Evolutionary conservation across 768 basidiomycete genomes (phyloP).

Genomic region (Lentinula sp.): DNA sequence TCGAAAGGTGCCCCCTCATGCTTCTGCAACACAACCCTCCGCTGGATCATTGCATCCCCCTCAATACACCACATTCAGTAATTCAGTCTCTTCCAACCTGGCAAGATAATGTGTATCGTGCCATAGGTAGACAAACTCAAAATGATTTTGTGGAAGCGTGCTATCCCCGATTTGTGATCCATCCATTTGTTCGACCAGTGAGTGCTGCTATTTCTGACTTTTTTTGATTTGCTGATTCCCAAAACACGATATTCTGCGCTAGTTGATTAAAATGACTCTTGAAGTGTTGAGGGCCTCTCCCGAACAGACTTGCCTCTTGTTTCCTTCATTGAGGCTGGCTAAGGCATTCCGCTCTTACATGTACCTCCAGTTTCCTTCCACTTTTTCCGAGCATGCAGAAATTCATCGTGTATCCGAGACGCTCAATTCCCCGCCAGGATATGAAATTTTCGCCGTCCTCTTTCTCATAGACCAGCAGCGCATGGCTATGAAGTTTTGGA

Average conservation of each 20-base stretch:
- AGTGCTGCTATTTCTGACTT: constrained; percentile 14
- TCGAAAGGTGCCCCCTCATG: not conserved
- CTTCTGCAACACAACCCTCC: constrained; percentile 8
- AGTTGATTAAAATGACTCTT: not conserved
- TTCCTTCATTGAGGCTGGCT: constrained; percentile 52
- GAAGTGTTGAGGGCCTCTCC: not conserved
- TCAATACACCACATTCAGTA: constrained; percentile 79
- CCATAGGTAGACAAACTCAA: constrained; percentile 79
- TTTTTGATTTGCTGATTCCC: not conserved
- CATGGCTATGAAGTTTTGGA: constrained; percentile 90
- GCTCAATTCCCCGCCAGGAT: constrained; percentile 74
- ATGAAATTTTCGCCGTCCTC: constrained; percentile 61
- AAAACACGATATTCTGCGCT: not conserved
- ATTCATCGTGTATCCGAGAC: constrained; percentile 65
- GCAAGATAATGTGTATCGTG: constrained; percentile 87
- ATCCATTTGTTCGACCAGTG: constrained; percentile 79
- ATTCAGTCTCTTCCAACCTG: constrained; percentile 92
- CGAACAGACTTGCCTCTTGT: not conserved
- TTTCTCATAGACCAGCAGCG: constrained; percentile 41
- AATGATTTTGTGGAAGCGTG: constrained; percentile 77
- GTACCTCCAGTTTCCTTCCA: not conserved
- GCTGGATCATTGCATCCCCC: constrained; percentile 53
- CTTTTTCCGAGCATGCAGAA: constrained; percentile 19
- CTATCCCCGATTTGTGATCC: constrained; percentile 94
- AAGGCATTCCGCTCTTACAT: constrained; percentile 38